Evolutionary conservation across 148 eudicot species (phyloP), one percentile per base, ranked within the genome.

Genomic region (Polygonum maritimum): DNA sequence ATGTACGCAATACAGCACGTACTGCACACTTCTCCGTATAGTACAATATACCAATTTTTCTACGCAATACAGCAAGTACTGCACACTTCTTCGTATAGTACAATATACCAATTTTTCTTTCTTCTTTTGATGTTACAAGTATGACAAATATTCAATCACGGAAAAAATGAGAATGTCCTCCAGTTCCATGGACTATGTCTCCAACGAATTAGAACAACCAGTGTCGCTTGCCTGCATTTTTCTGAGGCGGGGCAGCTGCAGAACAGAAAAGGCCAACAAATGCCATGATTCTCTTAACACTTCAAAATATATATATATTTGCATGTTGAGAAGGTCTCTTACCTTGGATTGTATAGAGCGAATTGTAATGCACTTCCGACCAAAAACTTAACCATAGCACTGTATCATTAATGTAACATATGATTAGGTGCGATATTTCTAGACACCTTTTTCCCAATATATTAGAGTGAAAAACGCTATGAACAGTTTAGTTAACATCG

Each of bases 351-450:
- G 88, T 96, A 45, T 91, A 91, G 5, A 93, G 83, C 21, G 98
- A 93, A 83, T 93, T 93, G 86, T 93, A 93, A 80, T 93, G 98
- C 82, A 93, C 94, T 84, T 93, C 98, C 2, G 96, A 91, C 98
- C 98, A 93, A 79, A 93, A 93, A 78, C 98, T 93, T 78, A 93
- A 81, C 98, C 98, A 93, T 67, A 89, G 81, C 78, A 88, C 98
- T 93, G 90, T 79, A 83, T 48, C 49, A 49, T 44, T 72, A 44
- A 72, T 16, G 14, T 72, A 22, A 13, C 33, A 72, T 44, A 44
- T n/a, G 33, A 21, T 47, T 44, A 33, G 40, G n/a, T 35, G 16
- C 10, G 6, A 36, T 6, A 60, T 60, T 31, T 26, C 14, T 38
- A 41, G 6, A 1, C 4, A 8, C 44, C 45, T 14, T 67, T 12